Evolutionary conservation across 2,329 filamentous ascomycete genomes (phyloP).

Genomic region (Fusarium multiceps): DNA sequence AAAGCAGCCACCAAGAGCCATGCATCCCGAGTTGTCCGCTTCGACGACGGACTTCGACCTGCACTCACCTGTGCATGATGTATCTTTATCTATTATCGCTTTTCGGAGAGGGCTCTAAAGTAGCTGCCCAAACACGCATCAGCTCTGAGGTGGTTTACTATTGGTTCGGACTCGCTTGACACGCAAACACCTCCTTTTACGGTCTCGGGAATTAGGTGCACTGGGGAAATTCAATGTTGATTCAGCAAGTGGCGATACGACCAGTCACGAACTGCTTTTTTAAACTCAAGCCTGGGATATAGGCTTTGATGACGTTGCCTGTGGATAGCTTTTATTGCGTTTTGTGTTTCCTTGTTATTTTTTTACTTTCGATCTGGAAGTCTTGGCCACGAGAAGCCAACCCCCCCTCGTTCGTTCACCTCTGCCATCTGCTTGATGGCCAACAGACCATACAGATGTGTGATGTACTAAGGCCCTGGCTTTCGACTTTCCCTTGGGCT

Average conservation of each 20-base stretch:
- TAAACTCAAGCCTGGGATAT: slow-evolving; percentile 41
- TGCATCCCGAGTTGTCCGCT: slow-evolving; percentile 56
- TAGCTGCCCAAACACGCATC: slow-evolving; percentile 32
- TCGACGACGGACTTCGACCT: slow-evolving; percentile 54
- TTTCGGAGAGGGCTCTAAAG: slow-evolving; percentile 34
- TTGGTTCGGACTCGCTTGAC: slow-evolving; percentile 44
- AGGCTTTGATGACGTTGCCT: slow-evolving; percentile 47
- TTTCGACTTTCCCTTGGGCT: slow-evolving; percentile 24
- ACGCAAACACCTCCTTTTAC: slow-evolving; percentile 40
- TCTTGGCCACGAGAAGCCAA: slow-evolving; percentile 44
- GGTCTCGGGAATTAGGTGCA: slow-evolving; percentile 44
- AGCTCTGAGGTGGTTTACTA: slow-evolving; percentile 39
- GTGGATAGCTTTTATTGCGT: slow-evolving; percentile 43
- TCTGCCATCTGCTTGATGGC: slow-evolving; percentile 41
- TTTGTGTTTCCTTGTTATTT: slow-evolving; percentile 38
- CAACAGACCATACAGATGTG: slow-evolving; percentile 41
- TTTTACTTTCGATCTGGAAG: slow-evolving; percentile 31
- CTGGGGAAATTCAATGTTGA: slow-evolving; percentile 47
- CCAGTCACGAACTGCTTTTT: slow-evolving; percentile 48
- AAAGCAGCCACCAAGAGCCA: slow-evolving; percentile 52
- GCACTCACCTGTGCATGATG: slow-evolving; percentile 55
- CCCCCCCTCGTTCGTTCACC: slow-evolving; percentile 13
- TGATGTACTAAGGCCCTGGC: slow-evolving; percentile 33
- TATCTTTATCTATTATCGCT: slow-evolving; percentile 37
- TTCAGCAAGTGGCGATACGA: slow-evolving; percentile 49